These are phyloP conservation scores for Auricularia sp. DNA, from an alignment of 768 basidiomycete species.

Conservation along the genomic window DNA sequence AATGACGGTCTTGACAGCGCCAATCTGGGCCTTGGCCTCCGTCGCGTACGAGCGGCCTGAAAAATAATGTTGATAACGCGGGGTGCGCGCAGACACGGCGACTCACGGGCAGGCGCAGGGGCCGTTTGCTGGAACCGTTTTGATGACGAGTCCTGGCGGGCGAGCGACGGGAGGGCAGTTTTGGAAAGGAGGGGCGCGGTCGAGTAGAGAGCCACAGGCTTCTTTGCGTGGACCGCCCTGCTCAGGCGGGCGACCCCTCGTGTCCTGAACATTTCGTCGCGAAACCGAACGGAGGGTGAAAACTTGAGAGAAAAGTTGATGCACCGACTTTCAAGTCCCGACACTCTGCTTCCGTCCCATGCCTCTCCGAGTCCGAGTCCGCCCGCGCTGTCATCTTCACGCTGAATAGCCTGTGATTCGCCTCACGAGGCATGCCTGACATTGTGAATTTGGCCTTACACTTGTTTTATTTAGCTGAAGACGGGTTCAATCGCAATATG, in stretches of 20 bases:
- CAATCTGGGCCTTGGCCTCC: conserved; percentile 63
- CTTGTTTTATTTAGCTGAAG: too few species aligned
- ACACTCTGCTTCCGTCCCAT: background rate
- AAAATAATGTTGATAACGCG: background rate
- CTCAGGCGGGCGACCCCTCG: conserved; percentile 84
- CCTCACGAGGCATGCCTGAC: too few species aligned
- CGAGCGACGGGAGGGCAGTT: conserved; percentile 33
- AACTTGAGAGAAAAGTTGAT: background rate
- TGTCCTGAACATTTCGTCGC: conserved; percentile 59
- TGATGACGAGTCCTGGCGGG: conserved; percentile 17
- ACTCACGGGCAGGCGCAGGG: conserved; percentile 40
- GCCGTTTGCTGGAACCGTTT: conserved; percentile 36
- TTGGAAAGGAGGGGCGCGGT: conserved; percentile 52
- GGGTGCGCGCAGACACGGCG: conserved; percentile 18
- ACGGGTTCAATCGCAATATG: too few species aligned
- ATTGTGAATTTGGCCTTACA: too few species aligned
- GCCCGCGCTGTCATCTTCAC: too few species aligned
- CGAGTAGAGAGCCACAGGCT: conserved; percentile 72
- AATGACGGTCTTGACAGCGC: conserved; percentile 95
- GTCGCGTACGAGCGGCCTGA: conserved; percentile 83
- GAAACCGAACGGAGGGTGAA: conserved; percentile 7
- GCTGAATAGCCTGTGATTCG: too few species aligned
- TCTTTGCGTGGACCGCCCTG: conserved; percentile 70
- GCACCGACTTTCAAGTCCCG: background rate
- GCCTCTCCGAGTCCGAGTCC: too few species aligned